phyloP scores from a whole-genome alignment of 345 rosid species.

The Diplotaxis tenuifolia region DNA sequence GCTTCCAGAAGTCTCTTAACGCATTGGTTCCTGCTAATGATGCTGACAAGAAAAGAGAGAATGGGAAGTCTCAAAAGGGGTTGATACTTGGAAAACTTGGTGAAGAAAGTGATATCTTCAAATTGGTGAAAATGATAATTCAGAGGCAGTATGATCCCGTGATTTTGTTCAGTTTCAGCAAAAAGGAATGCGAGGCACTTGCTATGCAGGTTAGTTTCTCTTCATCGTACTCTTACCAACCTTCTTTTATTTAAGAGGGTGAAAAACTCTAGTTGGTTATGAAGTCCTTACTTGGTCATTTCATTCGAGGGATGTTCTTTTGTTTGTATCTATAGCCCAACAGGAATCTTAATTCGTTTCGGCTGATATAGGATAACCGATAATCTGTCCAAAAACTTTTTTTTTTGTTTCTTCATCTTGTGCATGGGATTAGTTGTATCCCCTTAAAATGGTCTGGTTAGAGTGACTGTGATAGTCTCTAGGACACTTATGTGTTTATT shows the following conservation, averaged over 20 bases:
- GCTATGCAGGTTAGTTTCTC: conserved; percentile 83
- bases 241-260: not conserved
- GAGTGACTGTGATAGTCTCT: not conserved
- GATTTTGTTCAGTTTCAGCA: conserved; percentile 94
- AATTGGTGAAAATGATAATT: conserved; percentile 96
- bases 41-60: conserved; percentile 68
- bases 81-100: conserved; percentile 67
- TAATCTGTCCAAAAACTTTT: not conserved
- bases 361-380: not conserved
- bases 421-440: not conserved
- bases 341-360: not conserved
- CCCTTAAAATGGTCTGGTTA: not conserved
- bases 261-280: not conserved
- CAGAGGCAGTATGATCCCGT: conserved; percentile 96
- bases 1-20: conserved; percentile 92
- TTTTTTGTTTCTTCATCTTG: not conserved
- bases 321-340: not conserved
- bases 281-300: not conserved
- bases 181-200: conserved; percentile 95
- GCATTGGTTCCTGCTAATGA: conserved; percentile 77
- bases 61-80: conserved; percentile 74
- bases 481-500: not conserved
- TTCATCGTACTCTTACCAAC: not conserved
- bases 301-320: not conserved
- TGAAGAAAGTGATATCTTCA: conserved; percentile 96